Conservation (phyloP, 139 green algal genomes). For the Volvox africanus region DNA sequence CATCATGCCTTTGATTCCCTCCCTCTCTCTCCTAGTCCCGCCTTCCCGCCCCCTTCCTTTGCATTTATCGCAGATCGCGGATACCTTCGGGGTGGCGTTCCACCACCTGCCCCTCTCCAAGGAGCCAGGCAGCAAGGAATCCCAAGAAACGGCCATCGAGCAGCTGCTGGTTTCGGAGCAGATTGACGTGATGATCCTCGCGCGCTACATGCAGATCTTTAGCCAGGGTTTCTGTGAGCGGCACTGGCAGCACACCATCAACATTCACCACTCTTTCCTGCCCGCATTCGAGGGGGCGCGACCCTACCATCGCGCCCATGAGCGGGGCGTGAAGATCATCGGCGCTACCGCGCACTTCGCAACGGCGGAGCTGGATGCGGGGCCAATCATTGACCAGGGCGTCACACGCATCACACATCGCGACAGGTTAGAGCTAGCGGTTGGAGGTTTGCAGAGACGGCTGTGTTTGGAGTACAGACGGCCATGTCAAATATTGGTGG, state of each 20-base stretch:
- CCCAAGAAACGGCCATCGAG: slow-evolving; percentile 75
- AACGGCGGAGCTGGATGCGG: slow-evolving; percentile 65
- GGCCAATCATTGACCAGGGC: slow-evolving; percentile 80
- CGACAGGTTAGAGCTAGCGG: slow-evolving; percentile 49
- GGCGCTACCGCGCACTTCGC: slow-evolving; percentile 88
- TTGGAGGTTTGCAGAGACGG: too few species aligned
- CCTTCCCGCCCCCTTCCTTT: not conserved
- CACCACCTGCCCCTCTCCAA: slow-evolving; percentile 66
- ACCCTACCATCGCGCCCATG: slow-evolving; percentile 74
- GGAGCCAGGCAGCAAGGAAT: slow-evolving; percentile 45
- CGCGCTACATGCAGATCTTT: slow-evolving; percentile 79
- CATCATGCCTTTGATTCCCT: not conserved
- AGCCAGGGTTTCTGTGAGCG: slow-evolving; percentile 70
- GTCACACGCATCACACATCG: slow-evolving; percentile 82
- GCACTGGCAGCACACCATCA: slow-evolving; percentile 83
- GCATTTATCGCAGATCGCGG: slow-evolving; percentile 32
- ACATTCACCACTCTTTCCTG: slow-evolving; percentile 92
- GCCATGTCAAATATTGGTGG: too few species aligned
- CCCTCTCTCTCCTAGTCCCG: not conserved
- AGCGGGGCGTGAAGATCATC: slow-evolving; percentile 88
- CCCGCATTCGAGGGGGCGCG: slow-evolving; percentile 83
- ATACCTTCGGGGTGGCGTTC: slow-evolving; percentile 78
- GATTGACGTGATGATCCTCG: slow-evolving; percentile 70
- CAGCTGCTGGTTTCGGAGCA: slow-evolving; percentile 63
- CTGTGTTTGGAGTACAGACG: too few species aligned